Base-by-base conservation (phyloP, 768 basidiomycete species). In the Tricholoma hemisulphureum region DNA sequence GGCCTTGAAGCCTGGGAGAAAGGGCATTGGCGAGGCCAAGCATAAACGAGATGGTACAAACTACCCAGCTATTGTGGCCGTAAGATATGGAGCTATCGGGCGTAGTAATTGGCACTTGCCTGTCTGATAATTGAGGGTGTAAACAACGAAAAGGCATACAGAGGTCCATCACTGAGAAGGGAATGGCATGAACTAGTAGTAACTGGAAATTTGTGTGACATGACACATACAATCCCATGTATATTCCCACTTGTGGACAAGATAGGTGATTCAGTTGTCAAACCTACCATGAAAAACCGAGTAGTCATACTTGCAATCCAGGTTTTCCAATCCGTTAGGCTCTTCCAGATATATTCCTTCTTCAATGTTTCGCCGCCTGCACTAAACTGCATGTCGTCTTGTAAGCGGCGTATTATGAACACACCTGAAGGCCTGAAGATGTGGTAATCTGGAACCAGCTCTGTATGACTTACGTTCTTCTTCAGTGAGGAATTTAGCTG, bases 301-400 rank as follows among this genome's bases (percentile, higher is more conserved):
- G 32, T 23, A 34, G 21, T 51, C 8, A 72, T 65, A 88, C 87
- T 89, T 5, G 80, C 81, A 14, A 88, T 58, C 77, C 84, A 91
- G 0, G 87, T 89, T 72, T 89, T 91, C 85, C 83, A 85, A 65
- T 91, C 89, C 23, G 57, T 71, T 26, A 91, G 68, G 60, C 84
- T 84, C 58, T 85, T 79, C 77, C 77, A 80, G 5, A 91, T 68
- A 58, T 84, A 86, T 51, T 76, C 75, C 64, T 71, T 74, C 61
- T 77, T 76, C 63, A 86, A 85, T 7, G 73, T 70, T 70, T 82
- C 80, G 24, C 87, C 85, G 20, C 77, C 84, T 8, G 88, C 88
- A 60, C 84, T 88, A 62, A 83, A 79, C 60, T 84, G 82, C 73
- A 80, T 77, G 62, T 91, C 88, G 13, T 80, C 79, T 62, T 84